A percentile compares a stretch with the other conserved stretches of the same genome.
Evolutionary conservation across 2,329 filamentous ascomycete species (phyloP).

Genomic region (Metarhizium rileyi): DNA sequence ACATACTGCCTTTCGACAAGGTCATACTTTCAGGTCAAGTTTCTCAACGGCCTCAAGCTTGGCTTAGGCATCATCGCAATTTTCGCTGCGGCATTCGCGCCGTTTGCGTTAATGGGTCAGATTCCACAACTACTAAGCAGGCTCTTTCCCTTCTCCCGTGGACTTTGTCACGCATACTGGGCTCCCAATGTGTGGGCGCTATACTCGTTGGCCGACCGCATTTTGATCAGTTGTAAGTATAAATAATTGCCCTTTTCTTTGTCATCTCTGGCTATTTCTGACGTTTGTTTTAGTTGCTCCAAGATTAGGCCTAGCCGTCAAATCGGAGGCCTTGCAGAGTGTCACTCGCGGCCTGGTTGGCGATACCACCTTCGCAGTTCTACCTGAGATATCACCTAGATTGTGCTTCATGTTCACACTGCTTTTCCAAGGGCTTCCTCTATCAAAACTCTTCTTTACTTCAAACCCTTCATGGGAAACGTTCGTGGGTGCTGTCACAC

Average conservation of each 20-base stretch:
- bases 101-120: conserved; percentile 74
- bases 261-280: not conserved
- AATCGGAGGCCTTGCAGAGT: conserved; percentile 68
- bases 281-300: conserved; percentile 57
- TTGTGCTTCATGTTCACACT: conserved; percentile 77
- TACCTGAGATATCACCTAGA: conserved; percentile 75
- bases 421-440: conserved; percentile 67
- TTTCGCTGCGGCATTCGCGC: conserved; percentile 76
- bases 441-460: conserved; percentile 65
- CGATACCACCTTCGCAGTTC: conserved; percentile 85
- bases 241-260: not conserved
- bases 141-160: conserved; percentile 87
- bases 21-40: conserved; percentile 65
- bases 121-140: conserved; percentile 74
- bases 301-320: conserved; percentile 63
- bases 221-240: conserved; percentile 66
- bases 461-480: conserved; percentile 68
- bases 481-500: conserved; percentile 80
- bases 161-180: conserved; percentile 96
- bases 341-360: conserved; percentile 90
- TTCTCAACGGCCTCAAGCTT: conserved; percentile 75
- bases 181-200: conserved; percentile 95
- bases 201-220: conserved; percentile 82
- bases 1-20: conserved; percentile 75
- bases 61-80: conserved; percentile 61